Conservation (phyloP, 1,284 basidiomycete genomes). For the Cryptococcus sp. region DNA sequence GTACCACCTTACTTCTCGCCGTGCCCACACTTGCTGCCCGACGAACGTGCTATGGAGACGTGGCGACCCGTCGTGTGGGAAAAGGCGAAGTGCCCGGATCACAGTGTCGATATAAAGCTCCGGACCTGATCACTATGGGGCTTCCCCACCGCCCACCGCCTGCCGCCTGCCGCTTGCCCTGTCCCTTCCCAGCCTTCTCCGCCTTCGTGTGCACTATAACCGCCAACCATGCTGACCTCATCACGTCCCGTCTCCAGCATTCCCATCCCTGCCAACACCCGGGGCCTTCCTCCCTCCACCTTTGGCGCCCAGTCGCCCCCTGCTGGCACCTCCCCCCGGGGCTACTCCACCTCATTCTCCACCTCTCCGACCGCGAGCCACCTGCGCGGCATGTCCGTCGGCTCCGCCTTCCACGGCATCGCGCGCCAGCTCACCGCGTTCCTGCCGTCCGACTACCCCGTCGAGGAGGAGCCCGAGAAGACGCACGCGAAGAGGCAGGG, state of each 20-base stretch:
- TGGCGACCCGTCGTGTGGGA: no score
- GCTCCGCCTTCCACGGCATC: slow-evolving; percentile 14
- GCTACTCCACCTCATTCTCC: slow-evolving; percentile 15
- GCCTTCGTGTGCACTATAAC: background rate
- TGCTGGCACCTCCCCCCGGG: slow-evolving; percentile 27
- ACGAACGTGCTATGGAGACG: no score
- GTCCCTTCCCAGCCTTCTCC: background rate
- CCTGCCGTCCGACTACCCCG: slow-evolving; percentile 43
- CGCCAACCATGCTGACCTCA: background rate
- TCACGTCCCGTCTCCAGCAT: slow-evolving; percentile 31
- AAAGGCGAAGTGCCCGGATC: no score
- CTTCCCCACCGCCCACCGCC: no score
- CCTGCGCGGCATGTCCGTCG: slow-evolving; percentile 15
- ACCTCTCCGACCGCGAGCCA: slow-evolving; percentile 27
- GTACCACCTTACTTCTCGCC: no score
- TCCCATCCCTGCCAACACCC: slow-evolving; percentile 49
- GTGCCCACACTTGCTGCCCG: no score
- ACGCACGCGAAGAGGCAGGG: slow-evolving; percentile 33
- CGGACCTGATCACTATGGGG: no score
- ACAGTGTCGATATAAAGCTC: no score
- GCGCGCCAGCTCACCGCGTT: slow-evolving; percentile 47
- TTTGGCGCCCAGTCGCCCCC: slow-evolving; percentile 34
- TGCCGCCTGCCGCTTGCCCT: background rate
- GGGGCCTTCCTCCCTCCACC: slow-evolving; percentile 35
- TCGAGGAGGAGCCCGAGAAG: slow-evolving; percentile 25